phyloP scores from a whole-genome alignment of 441 rosid genomes.

The Eruca vesicaria region DNA sequence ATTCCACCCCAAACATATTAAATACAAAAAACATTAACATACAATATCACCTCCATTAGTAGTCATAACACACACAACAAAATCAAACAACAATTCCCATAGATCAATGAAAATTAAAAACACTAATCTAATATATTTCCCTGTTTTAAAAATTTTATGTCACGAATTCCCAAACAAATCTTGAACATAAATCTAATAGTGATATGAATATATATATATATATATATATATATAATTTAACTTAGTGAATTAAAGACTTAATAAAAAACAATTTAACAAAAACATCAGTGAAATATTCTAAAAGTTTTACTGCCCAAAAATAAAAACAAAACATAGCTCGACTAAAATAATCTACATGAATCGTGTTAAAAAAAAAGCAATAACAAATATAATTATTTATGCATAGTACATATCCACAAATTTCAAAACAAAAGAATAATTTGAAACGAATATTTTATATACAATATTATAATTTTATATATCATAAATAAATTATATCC shows the following conservation, averaged over 20 bases:
- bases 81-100: too few relatives aligned
- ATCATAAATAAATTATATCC: background rate
- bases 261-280: background rate
- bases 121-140: background rate
- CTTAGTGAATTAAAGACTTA: background rate
- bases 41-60: too few relatives aligned
- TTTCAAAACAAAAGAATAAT: background rate
- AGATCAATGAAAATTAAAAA: background rate
- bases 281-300: background rate
- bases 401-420: background rate
- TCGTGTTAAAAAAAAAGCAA: background rate
- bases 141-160: background rate
- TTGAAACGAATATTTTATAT: too few relatives aligned
- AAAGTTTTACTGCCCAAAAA: background rate
- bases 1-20: too few relatives aligned
- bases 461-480: too few relatives aligned
- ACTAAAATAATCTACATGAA: background rate
- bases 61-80: too few relatives aligned
- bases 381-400: too few relatives aligned
- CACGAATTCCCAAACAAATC: background rate
- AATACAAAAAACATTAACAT: too few relatives aligned
- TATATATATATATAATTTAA: too few relatives aligned
- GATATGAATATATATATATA: background rate
- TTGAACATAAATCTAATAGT: background rate
- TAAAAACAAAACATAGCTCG: background rate